Percentiles rank a stretch among this genome's conserved stretches.
Conservation (phyloP, 2,329 filamentous ascomycete species). For the Aureobasidium sp. region DNA sequence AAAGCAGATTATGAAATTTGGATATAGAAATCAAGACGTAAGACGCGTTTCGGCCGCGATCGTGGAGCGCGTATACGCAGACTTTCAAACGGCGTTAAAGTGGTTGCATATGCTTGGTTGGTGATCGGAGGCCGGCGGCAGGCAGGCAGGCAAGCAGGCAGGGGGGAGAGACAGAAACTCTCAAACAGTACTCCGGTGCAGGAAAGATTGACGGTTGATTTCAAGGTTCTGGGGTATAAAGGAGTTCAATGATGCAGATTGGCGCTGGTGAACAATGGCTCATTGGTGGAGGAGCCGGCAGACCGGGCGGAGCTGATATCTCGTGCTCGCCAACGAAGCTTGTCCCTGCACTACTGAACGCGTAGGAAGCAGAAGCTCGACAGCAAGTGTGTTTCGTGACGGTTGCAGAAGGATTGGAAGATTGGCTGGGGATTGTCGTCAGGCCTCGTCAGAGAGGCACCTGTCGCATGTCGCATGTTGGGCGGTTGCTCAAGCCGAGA, state of each 20-base stretch:
- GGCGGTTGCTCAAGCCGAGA: slow-evolving; percentile 6
- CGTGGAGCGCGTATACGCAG: neutral
- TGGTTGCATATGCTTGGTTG: slow-evolving; percentile 5
- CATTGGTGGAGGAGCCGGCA: slow-evolving; percentile 1
- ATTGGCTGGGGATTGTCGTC: neutral
- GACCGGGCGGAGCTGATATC: slow-evolving; percentile 7
- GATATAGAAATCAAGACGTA: neutral
- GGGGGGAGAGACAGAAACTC: neutral
- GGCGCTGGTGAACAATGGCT: neutral
- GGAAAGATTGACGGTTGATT: slow-evolving; percentile 3
- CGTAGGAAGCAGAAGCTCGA: neutral
- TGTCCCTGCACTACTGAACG: slow-evolving; percentile 6
- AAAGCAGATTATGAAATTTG: slow-evolving; percentile 1
- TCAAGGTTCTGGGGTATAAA: slow-evolving; percentile 4
- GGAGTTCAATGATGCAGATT: slow-evolving; percentile 8
- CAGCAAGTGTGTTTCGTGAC: neutral
- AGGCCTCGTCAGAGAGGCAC: neutral
- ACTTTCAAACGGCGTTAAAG: slow-evolving; percentile 8
- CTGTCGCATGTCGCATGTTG: slow-evolving; percentile 1
- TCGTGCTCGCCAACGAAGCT: slow-evolving; percentile 8
- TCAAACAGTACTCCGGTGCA: slow-evolving; percentile 1
- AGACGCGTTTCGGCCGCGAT: slow-evolving; percentile 4
- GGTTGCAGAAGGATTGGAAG: slow-evolving; percentile 1
- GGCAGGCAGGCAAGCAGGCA: neutral
- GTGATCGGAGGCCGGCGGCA: neutral